Base-by-base conservation (phyloP, 2,329 filamentous ascomycete species). In the Cladosporium sp. region DNA sequence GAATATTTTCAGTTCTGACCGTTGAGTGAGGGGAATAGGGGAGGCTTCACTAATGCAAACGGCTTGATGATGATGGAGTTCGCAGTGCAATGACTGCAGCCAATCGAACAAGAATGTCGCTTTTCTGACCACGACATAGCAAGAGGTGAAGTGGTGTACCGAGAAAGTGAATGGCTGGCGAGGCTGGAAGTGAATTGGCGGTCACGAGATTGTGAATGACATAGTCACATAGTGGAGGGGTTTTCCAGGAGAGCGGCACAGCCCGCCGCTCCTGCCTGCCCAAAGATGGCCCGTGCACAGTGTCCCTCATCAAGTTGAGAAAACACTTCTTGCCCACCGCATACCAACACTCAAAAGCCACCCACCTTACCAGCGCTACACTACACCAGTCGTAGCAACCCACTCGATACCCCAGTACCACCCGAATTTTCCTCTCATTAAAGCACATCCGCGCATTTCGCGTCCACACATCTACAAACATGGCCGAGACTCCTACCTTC, bases 401-500 rank as follows among this genome's bases (percentile, higher is more conserved):
- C 18, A 12, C 18, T 35, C 30, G 41, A 43, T 43, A 33, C 45
- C 36, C 27, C 35, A 32, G 32, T 18, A 43, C 20, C 25, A 32
- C 40, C 33, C n/a, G n/a, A n/a, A n/a, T 13, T 20, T 42, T 35
- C 9, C 22, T 27, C 22, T 27, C n/a, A 16, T 32, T 16, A 30
- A 15, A 15, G 12, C 25, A 27, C 36, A 48, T 27, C 22, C 12
- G 36, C 45, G 45, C 27, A 13, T 19, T 48, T 40, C 36, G 36
- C 40, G 40, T 30, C 25, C 35, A 43, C 35, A 43, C 39, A 50
- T 11, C 30, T 25, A 9, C 8, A 39, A 50, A 43, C n/a, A 50
- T 50, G 48, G 32, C 40, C 9, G 33, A 50, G 39, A 38, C 59
- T 89, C 92, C 62, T 29, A 95, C 89, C 73, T 98, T 98, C 86